Base-by-base conservation (phyloP, 2,329 filamentous ascomycete genomes). In the Piedraia hortae region DNA sequence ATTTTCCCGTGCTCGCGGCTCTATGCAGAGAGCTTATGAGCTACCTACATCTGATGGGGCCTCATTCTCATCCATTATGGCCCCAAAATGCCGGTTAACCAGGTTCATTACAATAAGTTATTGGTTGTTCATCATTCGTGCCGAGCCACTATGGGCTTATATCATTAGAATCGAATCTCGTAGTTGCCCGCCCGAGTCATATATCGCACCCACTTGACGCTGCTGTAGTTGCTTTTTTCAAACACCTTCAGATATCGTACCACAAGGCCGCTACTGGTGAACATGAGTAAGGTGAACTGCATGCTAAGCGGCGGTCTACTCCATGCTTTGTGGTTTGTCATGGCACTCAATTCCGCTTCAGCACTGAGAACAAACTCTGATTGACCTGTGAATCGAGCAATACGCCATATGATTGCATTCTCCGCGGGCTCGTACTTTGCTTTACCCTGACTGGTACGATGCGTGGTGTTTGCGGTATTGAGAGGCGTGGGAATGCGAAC, bases 321-420 rank as follows among this genome's bases (percentile, higher is more conserved):
- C 88, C 85, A 97, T 3, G 77, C 75, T 42, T 90, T 89, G 45
- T 93, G 80, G 38, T 89, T 89, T 21, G 88, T 97, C 80, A 91
- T 97, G 46, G 72, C 78, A 4, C 78, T 90, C 36, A 97, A 53
- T 24, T 72, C 71, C 18, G 85, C 85, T 47, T 97, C 88, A 6
- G 85, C 85, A 36, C 72, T 88, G 26, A 97, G 56, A 7, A 97
- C 82, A 32, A 71, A 97, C 47, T 97, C 85, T 48, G 71, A 82
- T 48, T 91, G 78, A n/a, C 85, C 85, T 0, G 80, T 85, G 48
- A 97, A 97, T n/a, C 85, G 63, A 7, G 80, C 72, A 34, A 97
- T 93, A 58, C 91, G 93, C 85, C 85, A 97, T 7, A 93, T 72
- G 31, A 97, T 93, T 40, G 82, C 77, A 54, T 97, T 97, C 42